Evolutionary conservation across 768 basidiomycete species (phyloP).

Genomic region (Termitomyces sp.): DNA sequence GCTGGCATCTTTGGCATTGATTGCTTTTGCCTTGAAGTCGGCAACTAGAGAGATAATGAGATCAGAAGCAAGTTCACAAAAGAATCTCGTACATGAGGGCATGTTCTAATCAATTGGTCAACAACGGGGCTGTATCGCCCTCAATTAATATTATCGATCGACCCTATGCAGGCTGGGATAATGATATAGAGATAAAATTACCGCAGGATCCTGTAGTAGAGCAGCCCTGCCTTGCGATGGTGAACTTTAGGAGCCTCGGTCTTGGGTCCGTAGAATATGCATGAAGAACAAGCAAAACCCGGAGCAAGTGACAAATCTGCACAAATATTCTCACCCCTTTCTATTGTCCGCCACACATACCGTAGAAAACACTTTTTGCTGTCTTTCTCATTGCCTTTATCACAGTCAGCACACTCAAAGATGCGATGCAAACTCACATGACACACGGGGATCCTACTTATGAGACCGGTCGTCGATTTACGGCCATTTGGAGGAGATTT

Average conservation of each 20-base stretch:
- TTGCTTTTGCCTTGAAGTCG: constrained; percentile 64
- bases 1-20: constrained; percentile 54
- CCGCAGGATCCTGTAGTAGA: neutral
- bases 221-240: too few species aligned
- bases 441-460: neutral
- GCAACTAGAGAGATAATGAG: constrained; percentile 39
- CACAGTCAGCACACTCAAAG: neutral
- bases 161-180: neutral
- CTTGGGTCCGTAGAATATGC: too few species aligned
- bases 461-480: neutral
- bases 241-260: too few species aligned
- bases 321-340: neutral
- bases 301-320: neutral
- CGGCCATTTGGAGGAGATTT: neutral
- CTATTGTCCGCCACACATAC: neutral
- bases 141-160: neutral
- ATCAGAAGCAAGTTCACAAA: neutral
- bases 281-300: too few species aligned
- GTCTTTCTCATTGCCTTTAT: neutral
- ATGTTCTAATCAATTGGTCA: neutral
- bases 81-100: constrained; percentile 31
- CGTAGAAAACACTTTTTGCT: neutral
- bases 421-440: neutral
- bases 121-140: neutral
- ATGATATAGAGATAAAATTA: neutral